A percentile compares a stretch with the other conserved stretches of the same genome.
phyloP scores from a whole-genome alignment of 2,329 filamentous ascomycete genomes.

The Raffaelea ambrosiae region DNA sequence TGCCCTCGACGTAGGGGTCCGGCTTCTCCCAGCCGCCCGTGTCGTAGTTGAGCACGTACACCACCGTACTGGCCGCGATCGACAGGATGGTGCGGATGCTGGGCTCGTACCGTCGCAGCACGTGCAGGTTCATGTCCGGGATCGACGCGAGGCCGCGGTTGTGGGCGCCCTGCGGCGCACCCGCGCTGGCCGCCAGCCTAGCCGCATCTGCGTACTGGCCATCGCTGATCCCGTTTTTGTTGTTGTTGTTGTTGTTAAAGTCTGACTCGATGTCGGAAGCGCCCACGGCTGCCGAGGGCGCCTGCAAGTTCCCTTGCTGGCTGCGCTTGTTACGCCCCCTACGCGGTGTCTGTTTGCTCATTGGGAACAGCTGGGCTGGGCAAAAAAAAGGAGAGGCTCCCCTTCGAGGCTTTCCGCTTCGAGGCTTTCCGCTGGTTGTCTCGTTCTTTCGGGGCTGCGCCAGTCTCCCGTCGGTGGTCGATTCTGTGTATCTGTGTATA shows the following conservation, averaged over 20 bases:
- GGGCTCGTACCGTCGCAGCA: constrained; percentile 74
- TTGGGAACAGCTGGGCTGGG: too few relatives aligned
- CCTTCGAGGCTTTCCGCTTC: too few relatives aligned
- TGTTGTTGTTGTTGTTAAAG: too few relatives aligned
- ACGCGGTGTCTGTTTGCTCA: constrained; percentile 35
- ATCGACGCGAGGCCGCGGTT: constrained; percentile 33
- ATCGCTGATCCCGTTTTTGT: too few relatives aligned
- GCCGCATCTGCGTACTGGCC: too few relatives aligned
- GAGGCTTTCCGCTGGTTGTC: too few relatives aligned
- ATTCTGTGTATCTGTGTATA: too few relatives aligned
- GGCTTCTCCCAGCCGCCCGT: constrained; percentile 73
- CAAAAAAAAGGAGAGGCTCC: too few relatives aligned
- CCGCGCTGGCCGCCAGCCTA: background rate
- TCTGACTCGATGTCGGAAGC: constrained; percentile 61
- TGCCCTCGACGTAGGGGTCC: constrained; percentile 62
- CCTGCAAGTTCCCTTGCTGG: constrained; percentile 15
- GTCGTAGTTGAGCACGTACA: constrained; percentile 68
- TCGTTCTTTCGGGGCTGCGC: too few relatives aligned
- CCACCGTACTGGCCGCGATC: constrained; percentile 75
- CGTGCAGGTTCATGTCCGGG: constrained; percentile 77
- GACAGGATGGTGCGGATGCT: constrained; percentile 64
- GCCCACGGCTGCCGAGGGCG: constrained; percentile 19
- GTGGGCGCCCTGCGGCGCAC: background rate
- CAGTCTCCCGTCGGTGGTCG: too few relatives aligned
- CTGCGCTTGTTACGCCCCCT: constrained; percentile 19